These are phyloP conservation scores for Batkoa obscura DNA, from an alignment of 371 early-diverging fungal genomes.

Conservation along the genomic window DNA sequence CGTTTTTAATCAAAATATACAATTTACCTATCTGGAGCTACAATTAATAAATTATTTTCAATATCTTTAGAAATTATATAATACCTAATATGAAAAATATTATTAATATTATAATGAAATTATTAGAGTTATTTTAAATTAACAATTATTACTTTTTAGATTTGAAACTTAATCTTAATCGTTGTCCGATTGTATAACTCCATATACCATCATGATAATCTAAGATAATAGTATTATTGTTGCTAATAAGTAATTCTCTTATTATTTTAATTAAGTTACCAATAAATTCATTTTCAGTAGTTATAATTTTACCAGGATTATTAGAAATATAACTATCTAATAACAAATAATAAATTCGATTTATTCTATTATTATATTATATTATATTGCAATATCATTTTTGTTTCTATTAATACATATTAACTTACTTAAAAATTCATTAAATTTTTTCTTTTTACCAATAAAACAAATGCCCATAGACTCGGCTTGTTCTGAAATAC, in stretches of 20 bases:
- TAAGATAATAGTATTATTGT: neutral
- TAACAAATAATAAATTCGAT: neutral
- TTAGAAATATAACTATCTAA: neutral
- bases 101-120: too few relatives aligned
- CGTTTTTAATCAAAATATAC: too few relatives aligned
- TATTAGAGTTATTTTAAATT: too few relatives aligned
- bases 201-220: neutral
- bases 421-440: slow-evolving; percentile 48
- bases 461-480: slow-evolving; percentile 96
- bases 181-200: neutral
- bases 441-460: slow-evolving; percentile 56
- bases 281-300: neutral
- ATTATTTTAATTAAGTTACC: neutral
- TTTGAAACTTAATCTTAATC: neutral
- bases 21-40: too few relatives aligned
- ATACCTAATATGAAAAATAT: too few relatives aligned
- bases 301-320: neutral
- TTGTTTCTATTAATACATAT: too few relatives aligned
- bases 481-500: slow-evolving; percentile 49
- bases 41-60: too few relatives aligned
- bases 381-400: too few relatives aligned
- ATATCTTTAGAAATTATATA: too few relatives aligned
- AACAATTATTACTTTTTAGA: neutral
- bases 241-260: neutral
- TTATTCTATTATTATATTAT: neutral